Percentiles rank a stretch among this genome's conserved stretches.
These are phyloP conservation scores for Zangia roseola DNA, from an alignment of 768 basidiomycete genomes.

Conservation along the genomic window DNA sequence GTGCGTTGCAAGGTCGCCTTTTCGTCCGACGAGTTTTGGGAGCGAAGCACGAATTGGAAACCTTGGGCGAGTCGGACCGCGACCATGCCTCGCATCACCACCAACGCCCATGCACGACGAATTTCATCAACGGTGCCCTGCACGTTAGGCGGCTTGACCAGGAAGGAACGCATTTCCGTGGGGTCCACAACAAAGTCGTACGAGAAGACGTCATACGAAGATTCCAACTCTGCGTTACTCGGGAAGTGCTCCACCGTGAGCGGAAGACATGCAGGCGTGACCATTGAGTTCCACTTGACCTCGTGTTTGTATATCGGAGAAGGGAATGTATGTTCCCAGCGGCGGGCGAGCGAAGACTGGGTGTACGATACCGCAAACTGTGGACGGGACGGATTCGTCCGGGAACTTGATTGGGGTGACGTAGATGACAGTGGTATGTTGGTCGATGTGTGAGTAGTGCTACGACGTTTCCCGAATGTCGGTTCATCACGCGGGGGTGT, in stretches of 20 bases:
- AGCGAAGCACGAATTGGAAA: constrained; percentile 84
- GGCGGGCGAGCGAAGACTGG: constrained; percentile 72
- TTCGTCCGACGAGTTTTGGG: constrained; percentile 34
- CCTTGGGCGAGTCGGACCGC: constrained; percentile 90
- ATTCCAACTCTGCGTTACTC: constrained; percentile 66
- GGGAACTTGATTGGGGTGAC: constrained; percentile 35
- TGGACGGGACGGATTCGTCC: constrained; percentile 69
- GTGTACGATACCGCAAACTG: constrained; percentile 54
- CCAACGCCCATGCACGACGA: constrained; percentile 70
- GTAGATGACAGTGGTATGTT: constrained; percentile 48
- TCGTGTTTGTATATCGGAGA: constrained; percentile 74
- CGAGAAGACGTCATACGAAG: constrained; percentile 75
- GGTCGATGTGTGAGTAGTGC: constrained; percentile 38
- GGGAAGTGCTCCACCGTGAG: constrained; percentile 91
- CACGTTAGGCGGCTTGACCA: constrained; percentile 64
- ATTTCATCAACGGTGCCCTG: constrained; percentile 52
- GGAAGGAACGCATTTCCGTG: constrained; percentile 81
- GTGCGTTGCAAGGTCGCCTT: constrained; percentile 42
- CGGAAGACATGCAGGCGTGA: constrained; percentile 84
- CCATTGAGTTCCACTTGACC: constrained; percentile 88
- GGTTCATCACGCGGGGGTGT: constrained; percentile 72
- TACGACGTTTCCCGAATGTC: constrained; percentile 52
- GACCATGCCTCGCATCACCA: constrained; percentile 91
- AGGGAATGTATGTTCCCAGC: constrained; percentile 90
- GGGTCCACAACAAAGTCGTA: constrained; percentile 89